Evolutionary conservation across 257 asterid genomes (phyloP), one percentile per base, ranked within the genome.

Genomic region (Solanum dulcamara): DNA sequence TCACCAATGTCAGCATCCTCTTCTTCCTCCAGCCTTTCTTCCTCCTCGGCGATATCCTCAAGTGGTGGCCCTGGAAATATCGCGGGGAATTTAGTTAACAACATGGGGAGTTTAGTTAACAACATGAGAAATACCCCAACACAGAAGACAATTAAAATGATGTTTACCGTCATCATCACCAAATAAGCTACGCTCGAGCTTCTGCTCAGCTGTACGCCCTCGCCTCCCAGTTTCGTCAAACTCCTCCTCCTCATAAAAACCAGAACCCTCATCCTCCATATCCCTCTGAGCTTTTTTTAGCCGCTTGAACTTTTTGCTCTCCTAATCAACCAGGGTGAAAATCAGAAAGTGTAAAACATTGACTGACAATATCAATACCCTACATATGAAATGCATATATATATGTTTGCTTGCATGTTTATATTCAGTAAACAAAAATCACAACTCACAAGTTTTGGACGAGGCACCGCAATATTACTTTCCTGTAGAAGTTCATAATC

Each of bases 41-140:
- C 99, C 89, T 94, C 99, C 90, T 95, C 98, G 3, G 94, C 95
- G 87, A 95, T 94, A 91, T 95, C 98, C 92, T 96, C 99, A 5
- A 95, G 95, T 2, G 91, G 95, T 91, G 88, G 98, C 80, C 93
- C 98, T 96, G 74, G 17, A 86, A 28, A 37, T 60, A 79, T 81
- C 40, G 35, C 84, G 48, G 66, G 72, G 71, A 84, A 86, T 37
- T 30, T 82, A 40, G 81, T 37, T 50, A 37, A 85, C 10, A 67
- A 71, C 83, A 86, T 85, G 38, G n/a, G 72, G 71, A 84, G 87
- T 37, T 30, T 82, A 40, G 81, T 37, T 50, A 37, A 85, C 10
- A 67, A 71, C 83, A 86, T 85, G 38, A 48, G 74, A 30, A 84
- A 44, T 57, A 72, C 60, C 55, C 32, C 15, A 5, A 55, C 70